A percentile compares a stretch with the other conserved stretches of the same genome.
Conservation (phyloP, 1,139 yeast genomes). For the Magnusiomyces clavatus region DNA sequence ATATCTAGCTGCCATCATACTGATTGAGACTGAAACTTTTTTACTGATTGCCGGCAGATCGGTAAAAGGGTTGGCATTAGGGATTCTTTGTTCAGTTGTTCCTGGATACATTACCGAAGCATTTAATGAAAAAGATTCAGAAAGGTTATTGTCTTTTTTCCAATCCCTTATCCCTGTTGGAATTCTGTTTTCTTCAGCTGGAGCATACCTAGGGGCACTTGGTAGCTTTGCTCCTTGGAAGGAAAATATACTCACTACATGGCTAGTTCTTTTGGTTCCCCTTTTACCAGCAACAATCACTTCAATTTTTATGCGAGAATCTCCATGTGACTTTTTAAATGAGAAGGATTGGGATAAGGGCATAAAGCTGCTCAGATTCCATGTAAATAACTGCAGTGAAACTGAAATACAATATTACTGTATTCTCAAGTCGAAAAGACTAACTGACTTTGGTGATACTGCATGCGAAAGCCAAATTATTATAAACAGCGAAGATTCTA, state of each 20-base stretch:
- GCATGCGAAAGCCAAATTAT: background rate
- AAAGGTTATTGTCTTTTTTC: slow-evolving; percentile 50
- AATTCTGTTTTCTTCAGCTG: slow-evolving; percentile 30
- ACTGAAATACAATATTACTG: no score
- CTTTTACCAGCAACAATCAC: slow-evolving; percentile 49
- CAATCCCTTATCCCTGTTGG: slow-evolving; percentile 63
- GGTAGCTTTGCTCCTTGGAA: slow-evolving; percentile 5
- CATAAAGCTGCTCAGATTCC: no score
- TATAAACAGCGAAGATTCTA: no score
- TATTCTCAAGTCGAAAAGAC: no score
- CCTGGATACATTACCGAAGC: slow-evolving; percentile 60
- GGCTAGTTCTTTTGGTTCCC: slow-evolving; percentile 37
- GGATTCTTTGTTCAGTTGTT: slow-evolving; percentile 53
- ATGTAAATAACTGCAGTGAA: no score
- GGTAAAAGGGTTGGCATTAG: slow-evolving; percentile 55
- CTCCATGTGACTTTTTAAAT: background rate
- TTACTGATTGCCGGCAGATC: slow-evolving; percentile 44
- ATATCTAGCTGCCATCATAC: slow-evolving; percentile 8
- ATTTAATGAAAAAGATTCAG: slow-evolving; percentile 45
- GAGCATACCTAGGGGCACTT: slow-evolving; percentile 32
- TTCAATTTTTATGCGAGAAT: slow-evolving; percentile 35
- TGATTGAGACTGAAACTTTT: slow-evolving; percentile 8
- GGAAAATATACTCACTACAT: no score
- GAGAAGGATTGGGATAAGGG: background rate
- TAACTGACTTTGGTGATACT: background rate